Conservation (phyloP, 345 rosid genomes). For the Conringia planisiliqua region DNA sequence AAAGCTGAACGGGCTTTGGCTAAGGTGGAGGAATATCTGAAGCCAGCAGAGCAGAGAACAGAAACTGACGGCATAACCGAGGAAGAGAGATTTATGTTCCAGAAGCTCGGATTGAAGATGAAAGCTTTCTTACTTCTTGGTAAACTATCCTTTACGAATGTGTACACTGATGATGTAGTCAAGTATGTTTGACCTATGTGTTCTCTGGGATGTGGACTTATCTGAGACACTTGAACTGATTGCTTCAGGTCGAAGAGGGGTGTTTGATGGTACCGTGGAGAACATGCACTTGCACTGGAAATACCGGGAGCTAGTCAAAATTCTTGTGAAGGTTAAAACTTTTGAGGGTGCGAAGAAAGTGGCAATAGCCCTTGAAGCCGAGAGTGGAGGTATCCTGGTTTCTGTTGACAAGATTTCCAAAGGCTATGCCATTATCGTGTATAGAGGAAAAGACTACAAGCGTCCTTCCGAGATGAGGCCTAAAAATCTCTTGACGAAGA, state of each 20-base stretch:
- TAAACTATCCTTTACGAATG: slow-evolving; percentile 28
- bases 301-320: slow-evolving; percentile 82
- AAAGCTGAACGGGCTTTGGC: slow-evolving; percentile 71
- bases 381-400: slow-evolving; percentile 90
- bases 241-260: slow-evolving; percentile 84
- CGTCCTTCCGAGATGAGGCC: slow-evolving; percentile 84
- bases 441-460: slow-evolving; percentile 78
- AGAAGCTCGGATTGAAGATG: slow-evolving; percentile 92
- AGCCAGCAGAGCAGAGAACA: slow-evolving; percentile 65
- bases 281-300: slow-evolving; percentile 99
- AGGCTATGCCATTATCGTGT: slow-evolving; percentile 84
- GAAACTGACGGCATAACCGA: slow-evolving; percentile 79
- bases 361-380: slow-evolving; percentile 92
- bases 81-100: slow-evolving; percentile 97
- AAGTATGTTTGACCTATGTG: background rate
- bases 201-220: slow-evolving; percentile 2
- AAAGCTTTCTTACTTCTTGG: slow-evolving; percentile 95
- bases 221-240: slow-evolving; percentile 24
- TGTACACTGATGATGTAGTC: background rate
- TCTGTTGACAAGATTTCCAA: slow-evolving; percentile 88
- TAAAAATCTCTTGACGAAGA: slow-evolving; percentile 81
- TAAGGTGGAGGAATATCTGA: slow-evolving; percentile 73
- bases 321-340: slow-evolving; percentile 65
- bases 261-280: slow-evolving; percentile 93
- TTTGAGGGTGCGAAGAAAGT: slow-evolving; percentile 78